Percentiles rank a stretch among this genome's conserved stretches.
phyloP scores from a whole-genome alignment of 164 flowering plant genomes.

The Magnolia officinalis region DNA sequence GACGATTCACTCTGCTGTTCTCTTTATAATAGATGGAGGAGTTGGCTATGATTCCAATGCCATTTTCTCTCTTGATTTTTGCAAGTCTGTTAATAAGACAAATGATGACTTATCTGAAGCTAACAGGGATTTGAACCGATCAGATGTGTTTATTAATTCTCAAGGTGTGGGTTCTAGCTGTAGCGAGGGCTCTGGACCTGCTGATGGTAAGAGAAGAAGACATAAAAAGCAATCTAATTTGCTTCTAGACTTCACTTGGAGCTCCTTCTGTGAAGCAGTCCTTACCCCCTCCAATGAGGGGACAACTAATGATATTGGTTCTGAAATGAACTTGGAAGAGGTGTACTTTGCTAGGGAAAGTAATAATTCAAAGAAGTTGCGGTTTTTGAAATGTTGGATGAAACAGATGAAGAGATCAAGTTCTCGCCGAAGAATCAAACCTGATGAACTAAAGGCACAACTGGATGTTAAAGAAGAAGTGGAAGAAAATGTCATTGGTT shows the following conservation, averaged over 20 bases:
- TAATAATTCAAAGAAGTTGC: slow-evolving; percentile 58
- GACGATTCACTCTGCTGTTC: slow-evolving; percentile 55
- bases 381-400: slow-evolving; percentile 90
- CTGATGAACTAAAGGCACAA: slow-evolving; percentile 16
- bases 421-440: not conserved
- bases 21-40: slow-evolving; percentile 35
- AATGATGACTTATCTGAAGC: slow-evolving; percentile 8
- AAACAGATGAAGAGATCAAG: slow-evolving; percentile 49
- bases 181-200: slow-evolving; percentile 6
- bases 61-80: slow-evolving; percentile 9
- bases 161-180: slow-evolving; percentile 18
- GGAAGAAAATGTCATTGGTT: slow-evolving; percentile 18
- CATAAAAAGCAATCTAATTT: slow-evolving; percentile 21
- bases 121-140: slow-evolving; percentile 11
- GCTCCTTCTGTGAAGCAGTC: slow-evolving; percentile 53
- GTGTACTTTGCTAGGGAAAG: slow-evolving; percentile 40
- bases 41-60: slow-evolving; percentile 12
- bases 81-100: slow-evolving; percentile 5
- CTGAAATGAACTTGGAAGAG: slow-evolving; percentile 47
- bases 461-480: slow-evolving; percentile 22
- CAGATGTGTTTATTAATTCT: slow-evolving; percentile 16
- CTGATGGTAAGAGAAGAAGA: slow-evolving; percentile 25
- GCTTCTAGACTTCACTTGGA: slow-evolving; percentile 56
- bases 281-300: slow-evolving; percentile 16
- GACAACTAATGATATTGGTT: not conserved